Base-by-base conservation (phyloP, 192 early-diverging fungal species). In the Linderina pennispora region DNA sequence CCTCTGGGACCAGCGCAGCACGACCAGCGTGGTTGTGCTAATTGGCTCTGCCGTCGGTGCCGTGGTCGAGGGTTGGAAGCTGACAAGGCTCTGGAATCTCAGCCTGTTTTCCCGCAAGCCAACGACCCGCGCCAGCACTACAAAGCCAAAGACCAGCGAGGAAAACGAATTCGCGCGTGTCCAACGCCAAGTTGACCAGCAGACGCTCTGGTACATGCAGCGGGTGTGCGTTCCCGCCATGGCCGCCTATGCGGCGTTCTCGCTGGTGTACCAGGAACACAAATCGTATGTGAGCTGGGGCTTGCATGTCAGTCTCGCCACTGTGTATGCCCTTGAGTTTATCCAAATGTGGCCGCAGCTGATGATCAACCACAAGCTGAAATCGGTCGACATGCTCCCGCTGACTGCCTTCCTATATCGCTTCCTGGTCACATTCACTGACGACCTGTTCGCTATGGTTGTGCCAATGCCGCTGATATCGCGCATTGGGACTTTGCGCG, bases 261-360 rank as follows among this genome's bases (percentile, higher is more conserved):
- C 74, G 28, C 59, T 80, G 2, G 46, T 78, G 16, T 75, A 61
- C 48, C 44, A 57, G 35, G 36, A 60, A 18, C 72, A 80, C 58
- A 55, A 70, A 28, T 66, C 66, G 11, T 69, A 68, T 20, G 35
- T 77, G 38, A 77, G 75, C 41, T 80, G 70, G 69, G 54, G 63
- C 42, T 48, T 80, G 11, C 46, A 70, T 45, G 50, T 65, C 38
- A 67, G 76, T 24, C 43, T 80, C 34, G 71, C 64, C 14, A 50
- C 73, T 7, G 75, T 80, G 16, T 78, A 80, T 41, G 43, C 66
- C 39, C 69, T 80, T 36, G 78, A 74, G 47, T 80, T 80, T 50
- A 58, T 80, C 33, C 58, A 65, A 33, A 77, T 80, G 76, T 62
- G 64, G 58, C 78, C 78, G 2, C 78, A 80, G 57, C 64, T 80